Evolutionary conservation across 805 yeast genomes (phyloP), one percentile per base, ranked within the genome.

Genomic region (Zygoascus bituminiphila): DNA sequence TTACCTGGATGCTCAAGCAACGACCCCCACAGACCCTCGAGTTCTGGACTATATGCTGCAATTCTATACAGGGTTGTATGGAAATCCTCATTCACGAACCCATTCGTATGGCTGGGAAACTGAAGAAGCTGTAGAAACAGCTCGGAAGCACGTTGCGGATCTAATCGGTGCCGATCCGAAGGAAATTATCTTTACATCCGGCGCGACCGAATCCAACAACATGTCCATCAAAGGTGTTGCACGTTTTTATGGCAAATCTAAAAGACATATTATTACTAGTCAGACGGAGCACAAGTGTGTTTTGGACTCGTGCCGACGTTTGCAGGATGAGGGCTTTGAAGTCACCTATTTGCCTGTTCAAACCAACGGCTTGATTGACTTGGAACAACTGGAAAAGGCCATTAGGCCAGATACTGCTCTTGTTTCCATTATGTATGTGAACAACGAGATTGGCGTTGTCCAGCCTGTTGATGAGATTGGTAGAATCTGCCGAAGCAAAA

Each of bases 31-130:
- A 1, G 99, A 93, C 63, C 98, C 98, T 26, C 75, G 99, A 48
- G 99, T 93, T 8, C 69, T 93, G 57, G 70, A 66, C 51, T 57
- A 45, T 43, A 66, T 66, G 69, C 55, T 66, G 46, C 62, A 60
- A 40, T 62, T 58, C 54, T 63, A 61, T 55, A 91, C 98, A 2
- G 98, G 98, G 3, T 73, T 87, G 49, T 93, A 88, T 64, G 99
- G 99, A 53, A 93, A 93, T 65, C 99, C 99, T 20, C 99, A 93
- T 68, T 88, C 96, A 5, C 81, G 93, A 51, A 93, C 98, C 1
- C 99, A 93, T 64, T 78, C 95, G 5, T 93, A 91, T 64, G 99
- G 99, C 31, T 93, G 99, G 99, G 99, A 93, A 70, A 86, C 98
- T 2, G 96, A 91, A 51, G 78, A 77, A 54, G 96, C 83, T 51